Percentiles rank a stretch among this genome's conserved stretches.
Conservation (phyloP, 1,284 basidiomycete species). For the Vanrija humicola region DNA sequence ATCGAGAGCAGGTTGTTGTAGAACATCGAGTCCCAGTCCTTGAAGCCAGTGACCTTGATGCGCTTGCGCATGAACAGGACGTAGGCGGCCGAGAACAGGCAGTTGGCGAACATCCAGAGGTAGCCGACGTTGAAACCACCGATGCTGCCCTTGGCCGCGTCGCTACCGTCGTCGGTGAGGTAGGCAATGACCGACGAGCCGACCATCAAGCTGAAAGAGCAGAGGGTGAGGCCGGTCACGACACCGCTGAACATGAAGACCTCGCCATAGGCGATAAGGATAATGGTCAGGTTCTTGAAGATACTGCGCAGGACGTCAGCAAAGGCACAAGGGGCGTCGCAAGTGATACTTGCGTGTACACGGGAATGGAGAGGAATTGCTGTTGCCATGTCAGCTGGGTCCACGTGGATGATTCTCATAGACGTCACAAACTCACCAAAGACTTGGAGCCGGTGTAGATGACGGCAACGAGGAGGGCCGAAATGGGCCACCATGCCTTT, state of each 20-base stretch:
- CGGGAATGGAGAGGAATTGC: constrained; percentile 90
- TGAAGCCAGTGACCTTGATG: constrained; percentile 97
- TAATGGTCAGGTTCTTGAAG: constrained; percentile 99
- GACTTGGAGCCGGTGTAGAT: constrained; percentile 99
- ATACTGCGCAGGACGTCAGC: constrained; percentile 53
- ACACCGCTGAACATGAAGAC: constrained; percentile 93
- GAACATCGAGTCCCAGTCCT: constrained; percentile 99
- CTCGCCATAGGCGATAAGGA: constrained; percentile 97
- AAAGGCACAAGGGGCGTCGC: neutral
- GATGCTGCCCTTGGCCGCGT: constrained; percentile 25
- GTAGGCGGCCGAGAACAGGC: constrained; percentile 84
- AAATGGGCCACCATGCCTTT: constrained; percentile 91
- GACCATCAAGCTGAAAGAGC: constrained; percentile 93
- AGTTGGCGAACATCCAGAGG: constrained; percentile 95
- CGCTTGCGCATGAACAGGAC: constrained; percentile 94
- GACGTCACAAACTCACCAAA: constrained; percentile 57
- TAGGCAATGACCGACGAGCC: constrained; percentile 88
- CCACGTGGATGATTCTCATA: neutral
- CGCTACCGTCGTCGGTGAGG: constrained; percentile 39
- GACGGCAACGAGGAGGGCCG: constrained; percentile 83
- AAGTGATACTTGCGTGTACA: constrained; percentile 62
- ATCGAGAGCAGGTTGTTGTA: constrained; percentile 98
- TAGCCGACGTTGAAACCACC: constrained; percentile 72
- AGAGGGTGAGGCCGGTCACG: constrained; percentile 80
- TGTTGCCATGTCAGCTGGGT: constrained; percentile 37